These are phyloP conservation scores for Haplosporangium sp. DNA, from an alignment of 371 early-diverging fungal species.

Conservation along the genomic window DNA sequence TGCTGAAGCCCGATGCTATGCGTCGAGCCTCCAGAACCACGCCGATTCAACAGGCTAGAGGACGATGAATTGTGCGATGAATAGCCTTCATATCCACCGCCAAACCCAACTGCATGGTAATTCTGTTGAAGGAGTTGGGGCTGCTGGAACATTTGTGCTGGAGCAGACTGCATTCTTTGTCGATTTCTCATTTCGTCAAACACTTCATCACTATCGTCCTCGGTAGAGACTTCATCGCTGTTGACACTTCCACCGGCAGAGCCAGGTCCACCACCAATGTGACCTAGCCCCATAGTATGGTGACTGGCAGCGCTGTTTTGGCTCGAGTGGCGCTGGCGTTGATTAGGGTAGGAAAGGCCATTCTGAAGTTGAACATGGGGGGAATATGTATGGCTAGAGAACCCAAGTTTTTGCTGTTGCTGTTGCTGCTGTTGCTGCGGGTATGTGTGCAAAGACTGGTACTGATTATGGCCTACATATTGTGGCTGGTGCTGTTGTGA, in stretches of 20 bases:
- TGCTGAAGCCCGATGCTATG: conserved; percentile 29
- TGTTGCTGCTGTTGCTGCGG: conserved; percentile 26
- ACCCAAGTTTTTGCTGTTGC: conserved; percentile 16
- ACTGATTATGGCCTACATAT: background rate
- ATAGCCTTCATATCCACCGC: conserved; percentile 25
- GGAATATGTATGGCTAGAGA: conserved; percentile 27
- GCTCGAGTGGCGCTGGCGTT: conserved; percentile 55
- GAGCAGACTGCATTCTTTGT: conserved; percentile 31
- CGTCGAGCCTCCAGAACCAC: conserved; percentile 43
- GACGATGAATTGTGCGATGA: conserved; percentile 38
- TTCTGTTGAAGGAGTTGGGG: conserved; percentile 19
- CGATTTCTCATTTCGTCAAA: conserved; percentile 52
- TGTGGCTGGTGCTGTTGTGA: conserved; percentile 19
- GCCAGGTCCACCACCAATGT: conserved; percentile 43
- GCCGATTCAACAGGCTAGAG: conserved; percentile 35
- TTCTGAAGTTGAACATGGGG: conserved; percentile 36
- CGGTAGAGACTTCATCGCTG: conserved; percentile 49
- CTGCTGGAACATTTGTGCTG: conserved; percentile 22
- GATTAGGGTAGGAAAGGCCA: conserved; percentile 31
- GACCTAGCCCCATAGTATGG: conserved; percentile 53
- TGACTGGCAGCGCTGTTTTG: conserved; percentile 55
- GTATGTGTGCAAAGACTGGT: background rate
- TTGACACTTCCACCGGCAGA: conserved; percentile 54
- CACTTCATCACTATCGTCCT: conserved; percentile 52
- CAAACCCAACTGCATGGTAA: conserved; percentile 11